Conservation (phyloP, 371 early-diverging fungal genomes). For the Rhizopus stolonifer region DNA sequence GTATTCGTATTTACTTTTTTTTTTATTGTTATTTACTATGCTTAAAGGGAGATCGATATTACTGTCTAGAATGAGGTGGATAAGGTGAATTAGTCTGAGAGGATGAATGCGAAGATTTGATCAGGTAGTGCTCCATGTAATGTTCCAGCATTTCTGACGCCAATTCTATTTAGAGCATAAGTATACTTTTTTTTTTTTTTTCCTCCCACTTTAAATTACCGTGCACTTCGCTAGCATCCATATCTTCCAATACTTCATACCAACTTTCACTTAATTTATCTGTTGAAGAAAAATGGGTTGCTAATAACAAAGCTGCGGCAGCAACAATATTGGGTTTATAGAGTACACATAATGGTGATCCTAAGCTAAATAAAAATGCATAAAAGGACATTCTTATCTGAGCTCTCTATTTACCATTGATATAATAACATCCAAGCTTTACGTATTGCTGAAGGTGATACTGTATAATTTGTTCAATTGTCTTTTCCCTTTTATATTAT, state of each 20-base stretch:
- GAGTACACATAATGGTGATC: conserved; percentile 36
- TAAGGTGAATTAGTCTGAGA: conserved; percentile 23
- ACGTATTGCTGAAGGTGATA: conserved; percentile 43
- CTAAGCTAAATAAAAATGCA: conserved; percentile 20
- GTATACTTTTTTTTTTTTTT: background rate
- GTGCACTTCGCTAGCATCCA: conserved; percentile 30
- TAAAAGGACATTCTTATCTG: background rate
- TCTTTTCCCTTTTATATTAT: no score
- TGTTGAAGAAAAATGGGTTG: conserved; percentile 20
- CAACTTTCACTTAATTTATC: conserved; percentile 25
- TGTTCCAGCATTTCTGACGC: conserved; percentile 41
- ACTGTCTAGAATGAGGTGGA: conserved; percentile 15
- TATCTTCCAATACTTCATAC: conserved; percentile 26
- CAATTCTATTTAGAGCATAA: conserved; percentile 17
- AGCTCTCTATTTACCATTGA: conserved; percentile 41
- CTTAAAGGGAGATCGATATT: background rate
- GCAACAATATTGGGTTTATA: conserved; percentile 36
- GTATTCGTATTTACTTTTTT: background rate
- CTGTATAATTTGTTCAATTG: conserved; percentile 38
- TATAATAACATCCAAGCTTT: conserved; percentile 69
- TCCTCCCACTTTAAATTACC: conserved; percentile 17
- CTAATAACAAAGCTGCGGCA: conserved; percentile 38
- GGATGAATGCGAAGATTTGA: conserved; percentile 8
- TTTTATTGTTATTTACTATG: background rate
- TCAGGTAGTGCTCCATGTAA: conserved; percentile 26